Evolutionary conservation across 169 alveolate species (phyloP).

Genomic region (Besnoitia besnoiti): DNA sequence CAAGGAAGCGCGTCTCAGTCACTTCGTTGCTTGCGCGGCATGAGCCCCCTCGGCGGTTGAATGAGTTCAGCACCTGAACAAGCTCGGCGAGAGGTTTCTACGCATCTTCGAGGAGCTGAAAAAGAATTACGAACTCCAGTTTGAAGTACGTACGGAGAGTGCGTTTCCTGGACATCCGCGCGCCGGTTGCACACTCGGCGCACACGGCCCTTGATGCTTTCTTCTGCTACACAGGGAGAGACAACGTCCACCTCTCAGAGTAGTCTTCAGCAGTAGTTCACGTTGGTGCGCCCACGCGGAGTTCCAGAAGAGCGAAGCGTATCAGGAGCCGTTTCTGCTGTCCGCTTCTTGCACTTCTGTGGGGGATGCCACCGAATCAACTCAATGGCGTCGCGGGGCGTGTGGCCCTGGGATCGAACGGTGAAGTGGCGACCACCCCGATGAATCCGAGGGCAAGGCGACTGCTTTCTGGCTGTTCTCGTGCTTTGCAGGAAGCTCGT

Average conservation of each 20-base stretch:
- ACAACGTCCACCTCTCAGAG: background rate
- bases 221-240: background rate
- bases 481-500: conserved; percentile 68
- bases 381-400: too few relatives aligned
- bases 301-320: too few relatives aligned
- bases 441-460: too few relatives aligned
- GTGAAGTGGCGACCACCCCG: too few relatives aligned
- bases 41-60: background rate
- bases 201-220: background rate
- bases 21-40: too few relatives aligned
- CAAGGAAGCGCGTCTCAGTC: too few relatives aligned
- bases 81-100: conserved; percentile 66
- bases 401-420: too few relatives aligned
- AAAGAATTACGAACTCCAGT: conserved; percentile 75
- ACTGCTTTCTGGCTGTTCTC: too few relatives aligned
- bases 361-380: too few relatives aligned
- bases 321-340: too few relatives aligned
- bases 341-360: too few relatives aligned
- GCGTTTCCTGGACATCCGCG: background rate
- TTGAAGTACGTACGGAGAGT: conserved; percentile 18
- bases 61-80: conserved; percentile 43
- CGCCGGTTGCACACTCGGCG: background rate
- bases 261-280: background rate
- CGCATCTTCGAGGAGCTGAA: conserved; percentile 74
- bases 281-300: too few relatives aligned